Evolutionary conservation across 163 green algal genomes (phyloP), one percentile per base, ranked within the genome.

Genomic region (Scenedesmus sp.): DNA sequence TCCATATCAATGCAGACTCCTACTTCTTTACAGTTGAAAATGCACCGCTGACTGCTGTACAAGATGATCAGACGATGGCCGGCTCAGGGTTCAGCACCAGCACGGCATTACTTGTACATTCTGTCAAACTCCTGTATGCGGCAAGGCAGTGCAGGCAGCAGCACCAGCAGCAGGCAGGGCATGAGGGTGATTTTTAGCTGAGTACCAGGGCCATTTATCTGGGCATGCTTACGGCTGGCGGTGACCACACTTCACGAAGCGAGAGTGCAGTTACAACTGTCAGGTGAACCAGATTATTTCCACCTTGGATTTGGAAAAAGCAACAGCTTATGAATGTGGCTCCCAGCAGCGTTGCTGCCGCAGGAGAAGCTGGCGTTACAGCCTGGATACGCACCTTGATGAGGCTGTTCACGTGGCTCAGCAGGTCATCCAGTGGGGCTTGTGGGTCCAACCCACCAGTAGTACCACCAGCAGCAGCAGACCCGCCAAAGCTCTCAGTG

Each of bases 391-490:
- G 5, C 35, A 87, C 82, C 82, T 87, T 88, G 44, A 90, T 90
- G 24, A 91, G 78, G 56, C 42, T 70, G 59, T 91, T 87, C 20
- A 86, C 79, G 43, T 91, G 79, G 13, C 22, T 51, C 87, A 91
- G 53, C 51, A 91, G 24, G 49, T 91, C 87, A 70, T 91, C 87
- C n/a, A 91, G 56, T 16, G 79, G 87, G 18, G 78, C 76, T 61
- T 76, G 46, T 56, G 46, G 42, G n/a, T 83, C 44, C 40, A 89
- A 16, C 16, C 26, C 46, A 76, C 3, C 68, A 82, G 7, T 70
- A 84, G 24, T n/a, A 43, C 26, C 85, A 73, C 44, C 43, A 49
- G 43, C 85, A 89, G 30, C 10, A 73, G 42, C 40, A 3, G 12
- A 33, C 6, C 85, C 56, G 33, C 22, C 35, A 22, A 26, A 26